Evolutionary conservation across 805 yeast species (phyloP), one percentile per base, ranked within the genome.

Genomic region (Brettanomyces nanus): DNA sequence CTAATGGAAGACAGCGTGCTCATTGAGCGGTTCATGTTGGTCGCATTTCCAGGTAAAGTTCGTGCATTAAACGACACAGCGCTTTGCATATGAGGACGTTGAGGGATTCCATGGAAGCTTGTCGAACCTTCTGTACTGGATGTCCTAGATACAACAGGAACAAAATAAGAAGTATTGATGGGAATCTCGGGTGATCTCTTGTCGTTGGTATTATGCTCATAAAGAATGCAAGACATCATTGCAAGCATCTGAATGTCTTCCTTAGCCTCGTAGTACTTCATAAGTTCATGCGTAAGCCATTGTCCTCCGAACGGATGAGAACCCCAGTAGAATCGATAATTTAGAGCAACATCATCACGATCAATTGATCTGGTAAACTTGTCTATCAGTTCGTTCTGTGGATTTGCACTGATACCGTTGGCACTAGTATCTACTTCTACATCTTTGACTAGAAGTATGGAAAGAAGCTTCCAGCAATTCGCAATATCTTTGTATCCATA

Each of bases 191-290:
- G 39, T n/a, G n/a, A n/a, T n/a, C n/a, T n/a, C n/a, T n/a, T n/a
- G 14, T 44, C 44, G 36, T 51, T 50, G 14, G 42, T 46, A 11
- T 48, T 32, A 47, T 67, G 70, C 49, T 67, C 83, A 49, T 64
- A 68, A 40, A 84, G 59, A 4, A 85, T 68, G 58, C 95, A 85
- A 3, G 90, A 74, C 46, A 87, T 58, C 86, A 85, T 83, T 1
- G 95, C 95, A 19, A 89, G 62, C 95, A 90, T 85, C 56, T 90
- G 97, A 20, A 85, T 59, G 50, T 90, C 81, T 2, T 79, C 76
- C 30, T 66, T 52, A 25, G 50, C 59, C 48, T 80, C 92, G 52
- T 79, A 86, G 48, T 80, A 79, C 1, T 56, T 52, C 51, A 89
- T 65, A 28, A 86, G 63, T 42, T 75, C 73, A 19, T 67, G 67